Base-by-base conservation (phyloP, 176 grass and related monocot genomes). In the Triticum dicoccoides region DNA sequence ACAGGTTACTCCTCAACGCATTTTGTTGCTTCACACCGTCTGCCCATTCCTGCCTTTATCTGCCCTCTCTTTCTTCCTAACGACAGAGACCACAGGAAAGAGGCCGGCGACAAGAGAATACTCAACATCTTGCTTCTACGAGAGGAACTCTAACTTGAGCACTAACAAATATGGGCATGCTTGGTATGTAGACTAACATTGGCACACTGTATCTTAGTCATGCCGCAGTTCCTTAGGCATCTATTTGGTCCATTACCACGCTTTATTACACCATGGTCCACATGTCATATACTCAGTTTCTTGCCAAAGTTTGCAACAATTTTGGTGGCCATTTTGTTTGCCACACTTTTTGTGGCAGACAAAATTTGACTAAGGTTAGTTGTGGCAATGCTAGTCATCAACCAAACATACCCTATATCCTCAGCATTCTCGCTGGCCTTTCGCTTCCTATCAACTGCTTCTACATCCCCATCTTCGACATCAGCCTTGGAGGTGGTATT, bases 81-180 rank as follows among this genome's bases (percentile, higher is more conserved):
- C 56, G 73, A 68, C 37, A 79, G 65, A 59, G 77, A 80, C 63
- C 44, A 73, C 52, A 82, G 11, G 23, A 54, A 37, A 52, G 64
- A 15, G 11, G 33, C 49, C 6, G 0, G 20, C 6, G 17, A 38
- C 42, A 85, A 75, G 9, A 44, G 54, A 83, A 39, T 10, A 62
- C 68, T 61, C 2, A 63, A 84, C 42, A 83, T 84, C 3, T 34
- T 91, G 25, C 42, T 88, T 76, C 68, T 91, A 41, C 23, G 5
- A 17, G 4, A 39, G 61, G 39, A 69, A 18, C 80, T 29, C n/a
- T 69, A 64, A 8, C 67, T 13, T 69, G 66, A 24, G 29, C 20
- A 68, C 52, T 20, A 12, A 54, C 4, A 82, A 33, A 39, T 8
- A 18, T 41, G n/a, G 35, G 20, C 17, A 69, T 73, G 37, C n/a